phyloP scores from a whole-genome alignment of 139 green algal species.

The Auxenochlorella pyrenoidosa region DNA sequence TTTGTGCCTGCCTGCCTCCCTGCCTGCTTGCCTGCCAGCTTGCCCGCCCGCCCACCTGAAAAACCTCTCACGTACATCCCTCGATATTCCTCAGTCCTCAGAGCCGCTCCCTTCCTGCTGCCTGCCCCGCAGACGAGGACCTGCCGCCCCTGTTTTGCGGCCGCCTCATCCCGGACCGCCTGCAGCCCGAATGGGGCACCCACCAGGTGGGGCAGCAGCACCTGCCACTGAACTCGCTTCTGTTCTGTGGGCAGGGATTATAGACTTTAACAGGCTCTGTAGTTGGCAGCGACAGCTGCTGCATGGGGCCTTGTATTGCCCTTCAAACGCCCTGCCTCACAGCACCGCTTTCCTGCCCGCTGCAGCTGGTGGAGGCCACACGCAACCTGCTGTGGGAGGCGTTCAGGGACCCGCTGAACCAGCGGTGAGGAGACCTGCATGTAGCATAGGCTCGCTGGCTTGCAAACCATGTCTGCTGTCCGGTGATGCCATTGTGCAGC shows the following conservation, averaged over 20 bases:
- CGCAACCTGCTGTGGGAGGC: slow-evolving; percentile 55
- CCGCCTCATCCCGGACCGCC: slow-evolving; percentile 23
- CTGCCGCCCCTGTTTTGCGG: slow-evolving; percentile 17
- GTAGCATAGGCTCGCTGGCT: no score
- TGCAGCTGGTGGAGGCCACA: neutral
- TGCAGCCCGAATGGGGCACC: slow-evolving; percentile 34
- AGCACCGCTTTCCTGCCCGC: neutral
- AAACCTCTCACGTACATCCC: no score
- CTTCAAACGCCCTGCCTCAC: neutral
- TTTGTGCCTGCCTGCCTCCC: neutral
- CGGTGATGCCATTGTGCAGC: neutral
- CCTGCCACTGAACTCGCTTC: no score
- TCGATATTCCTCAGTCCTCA: no score
- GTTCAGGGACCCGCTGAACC: slow-evolving; percentile 53
- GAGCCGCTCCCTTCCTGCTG: neutral
- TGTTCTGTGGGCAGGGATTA: no score
- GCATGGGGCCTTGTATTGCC: no score
- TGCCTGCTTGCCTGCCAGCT: neutral
- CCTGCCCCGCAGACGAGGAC: slow-evolving; percentile 2
- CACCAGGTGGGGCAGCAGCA: neutral
- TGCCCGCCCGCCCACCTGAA: no score
- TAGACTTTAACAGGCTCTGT: no score
- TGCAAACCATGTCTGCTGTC: neutral
- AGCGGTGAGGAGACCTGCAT: slow-evolving; percentile 14
- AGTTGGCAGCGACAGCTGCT: no score